A percentile compares a stretch with the other conserved stretches of the same genome.
These are phyloP conservation scores for Pseudozyma tsukubaensis DNA, from an alignment of 1,284 basidiomycete genomes.

Conservation along the genomic window DNA sequence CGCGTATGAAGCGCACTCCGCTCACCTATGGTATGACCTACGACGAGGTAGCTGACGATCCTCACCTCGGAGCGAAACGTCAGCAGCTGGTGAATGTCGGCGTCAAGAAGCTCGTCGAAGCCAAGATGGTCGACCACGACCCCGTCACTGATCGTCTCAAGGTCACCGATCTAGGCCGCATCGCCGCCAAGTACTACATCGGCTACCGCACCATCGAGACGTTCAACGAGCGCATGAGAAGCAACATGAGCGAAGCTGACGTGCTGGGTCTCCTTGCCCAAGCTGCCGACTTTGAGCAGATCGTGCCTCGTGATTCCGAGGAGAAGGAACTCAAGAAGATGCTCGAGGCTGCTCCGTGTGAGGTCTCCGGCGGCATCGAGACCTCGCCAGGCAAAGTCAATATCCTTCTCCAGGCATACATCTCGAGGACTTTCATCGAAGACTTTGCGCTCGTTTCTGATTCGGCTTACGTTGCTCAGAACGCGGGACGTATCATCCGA, in stretches of 20 bases:
- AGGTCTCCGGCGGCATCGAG: constrained; percentile 77
- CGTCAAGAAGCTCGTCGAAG: constrained; percentile 78
- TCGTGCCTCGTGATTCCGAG: constrained; percentile 92
- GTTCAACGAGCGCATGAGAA: constrained; percentile 85
- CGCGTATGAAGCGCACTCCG: constrained; percentile 93
- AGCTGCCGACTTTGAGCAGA: constrained; percentile 97
- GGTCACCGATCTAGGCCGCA: constrained; percentile 88
- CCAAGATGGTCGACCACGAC: constrained; percentile 87
- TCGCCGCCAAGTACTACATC: constrained; percentile 97
- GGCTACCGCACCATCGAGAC: constrained; percentile 86
- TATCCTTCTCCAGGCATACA: constrained; percentile 90
- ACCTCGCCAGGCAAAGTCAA: constrained; percentile 93
- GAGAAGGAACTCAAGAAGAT: constrained; percentile 83
- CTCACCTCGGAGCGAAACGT: constrained; percentile 80
- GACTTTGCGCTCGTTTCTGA: constrained; percentile 98
- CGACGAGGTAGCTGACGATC: constrained; percentile 81
- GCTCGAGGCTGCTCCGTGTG: constrained; percentile 72
- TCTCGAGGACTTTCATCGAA: constrained; percentile 83
- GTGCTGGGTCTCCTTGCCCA: constrained; percentile 85
- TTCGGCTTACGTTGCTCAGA: constrained; percentile 82
- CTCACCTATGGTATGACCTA: constrained; percentile 85
- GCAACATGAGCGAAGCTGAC: constrained; percentile 93
- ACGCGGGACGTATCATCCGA: constrained; percentile 91
- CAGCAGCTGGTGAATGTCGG: constrained; percentile 79
- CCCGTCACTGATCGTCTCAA: constrained; percentile 75